phyloP scores from a whole-genome alignment of 768 basidiomycete species.

The Fibroporia radiculosa region DNA sequence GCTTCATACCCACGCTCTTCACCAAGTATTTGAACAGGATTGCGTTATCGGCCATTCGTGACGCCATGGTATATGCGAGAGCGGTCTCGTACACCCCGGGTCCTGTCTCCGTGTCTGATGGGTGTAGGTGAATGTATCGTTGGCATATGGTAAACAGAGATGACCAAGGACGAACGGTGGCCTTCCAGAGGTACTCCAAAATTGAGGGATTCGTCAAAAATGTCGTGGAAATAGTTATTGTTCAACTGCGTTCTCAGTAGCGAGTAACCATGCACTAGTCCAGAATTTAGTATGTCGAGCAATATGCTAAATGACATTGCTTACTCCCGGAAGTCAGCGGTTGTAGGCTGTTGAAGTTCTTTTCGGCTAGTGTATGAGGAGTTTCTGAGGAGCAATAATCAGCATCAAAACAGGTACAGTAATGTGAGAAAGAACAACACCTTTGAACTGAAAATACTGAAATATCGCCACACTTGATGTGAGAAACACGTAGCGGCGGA shows the following conservation, averaged over 20 bases:
- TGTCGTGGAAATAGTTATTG: conserved; percentile 78
- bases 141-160: not conserved
- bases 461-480: not conserved
- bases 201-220: conserved; percentile 66
- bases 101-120: conserved; percentile 83
- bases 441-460: conserved; percentile 89
- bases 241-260: conserved; percentile 87
- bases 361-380: conserved; percentile 62
- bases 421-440: conserved; percentile 26
- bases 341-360: conserved; percentile 65
- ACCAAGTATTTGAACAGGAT: conserved; percentile 87
- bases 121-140: not conserved
- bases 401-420: not conserved
- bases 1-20: conserved; percentile 86
- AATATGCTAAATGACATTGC: conserved; percentile 22
- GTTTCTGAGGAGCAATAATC: conserved; percentile 50
- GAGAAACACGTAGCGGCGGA: not conserved
- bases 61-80: conserved; percentile 71
- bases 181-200: conserved; percentile 84
- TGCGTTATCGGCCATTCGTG: conserved; percentile 87
- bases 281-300: not conserved
- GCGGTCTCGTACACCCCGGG: conserved; percentile 87
- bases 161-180: conserved; percentile 57
- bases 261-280: conserved; percentile 92
- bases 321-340: conserved; percentile 90